Evolutionary conservation across 352 stramenopile genomes (phyloP).

Genomic region (Phytophthora pisi): DNA sequence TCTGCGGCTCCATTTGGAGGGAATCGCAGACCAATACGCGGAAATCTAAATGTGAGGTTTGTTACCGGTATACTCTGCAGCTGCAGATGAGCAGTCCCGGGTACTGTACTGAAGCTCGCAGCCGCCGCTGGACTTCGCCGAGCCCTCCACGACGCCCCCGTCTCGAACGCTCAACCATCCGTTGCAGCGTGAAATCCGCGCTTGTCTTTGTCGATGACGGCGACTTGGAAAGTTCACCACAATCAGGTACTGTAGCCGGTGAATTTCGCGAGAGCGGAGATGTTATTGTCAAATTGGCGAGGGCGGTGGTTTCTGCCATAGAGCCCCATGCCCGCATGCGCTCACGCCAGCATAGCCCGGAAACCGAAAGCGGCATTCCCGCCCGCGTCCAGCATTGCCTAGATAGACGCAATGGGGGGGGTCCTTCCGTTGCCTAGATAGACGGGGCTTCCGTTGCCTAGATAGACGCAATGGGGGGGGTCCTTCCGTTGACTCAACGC

Average conservation of each 20-base stretch:
- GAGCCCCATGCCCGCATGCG: neutral
- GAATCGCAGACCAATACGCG: neutral
- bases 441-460: neutral
- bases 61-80: neutral
- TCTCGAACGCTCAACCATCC: conserved; percentile 8
- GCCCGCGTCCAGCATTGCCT: neutral
- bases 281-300: neutral
- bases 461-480: neutral
- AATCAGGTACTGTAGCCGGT: conserved; percentile 2
- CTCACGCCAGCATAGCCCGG: neutral
- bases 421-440: neutral
- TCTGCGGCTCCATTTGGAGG: neutral
- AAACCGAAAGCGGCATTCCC: neutral
- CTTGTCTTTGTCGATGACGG: conserved; percentile 16
- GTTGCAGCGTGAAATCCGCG: conserved; percentile 7
- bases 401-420: neutral
- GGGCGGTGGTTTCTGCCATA: neutral
- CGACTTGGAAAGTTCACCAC: conserved; percentile 8
- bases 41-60: neutral
- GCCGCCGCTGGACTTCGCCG: conserved; percentile 8
- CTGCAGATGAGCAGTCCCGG: neutral
- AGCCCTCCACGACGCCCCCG: conserved; percentile 15
- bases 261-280: neutral
- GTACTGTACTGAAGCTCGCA: neutral
- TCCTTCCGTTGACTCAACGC: conserved; percentile 1